A percentile compares a stretch with the other conserved stretches of the same genome.
These are phyloP conservation scores for Pythium coloratum DNA, from an alignment of 352 stramenopile species.

Conservation along the genomic window DNA sequence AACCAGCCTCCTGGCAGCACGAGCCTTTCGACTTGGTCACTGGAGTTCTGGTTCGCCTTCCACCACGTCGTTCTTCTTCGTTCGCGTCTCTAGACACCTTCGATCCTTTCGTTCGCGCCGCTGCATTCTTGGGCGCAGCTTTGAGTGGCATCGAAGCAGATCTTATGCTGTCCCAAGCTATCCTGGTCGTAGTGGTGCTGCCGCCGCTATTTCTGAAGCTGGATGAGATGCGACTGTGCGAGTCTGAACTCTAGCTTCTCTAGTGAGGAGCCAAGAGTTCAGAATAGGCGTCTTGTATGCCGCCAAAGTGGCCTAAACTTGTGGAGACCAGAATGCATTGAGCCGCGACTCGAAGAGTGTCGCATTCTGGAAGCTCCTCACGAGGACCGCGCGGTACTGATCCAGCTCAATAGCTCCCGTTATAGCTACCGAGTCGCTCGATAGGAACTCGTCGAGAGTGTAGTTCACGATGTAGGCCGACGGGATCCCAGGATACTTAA, in stretches of 20 bases:
- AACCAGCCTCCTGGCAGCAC: background rate
- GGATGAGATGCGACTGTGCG: constrained; percentile 8
- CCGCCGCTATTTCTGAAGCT: background rate
- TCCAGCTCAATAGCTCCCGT: constrained; percentile 20
- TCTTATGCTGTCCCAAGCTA: constrained; percentile 1
- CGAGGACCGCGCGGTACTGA: constrained; percentile 14
- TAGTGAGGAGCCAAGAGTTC: background rate
- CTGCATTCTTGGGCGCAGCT: background rate
- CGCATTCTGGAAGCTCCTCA: constrained; percentile 23
- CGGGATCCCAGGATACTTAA: constrained; percentile 18
- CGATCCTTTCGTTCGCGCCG: background rate
- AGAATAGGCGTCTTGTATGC: background rate
- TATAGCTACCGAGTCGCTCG: background rate
- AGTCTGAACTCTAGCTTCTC: background rate
- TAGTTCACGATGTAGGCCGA: constrained; percentile 28
- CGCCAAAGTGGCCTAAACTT: background rate
- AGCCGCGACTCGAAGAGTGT: constrained; percentile 24
- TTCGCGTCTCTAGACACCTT: background rate
- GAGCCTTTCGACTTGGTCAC: background rate
- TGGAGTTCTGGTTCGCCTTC: background rate
- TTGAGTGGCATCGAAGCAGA: background rate
- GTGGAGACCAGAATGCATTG: constrained; percentile 14
- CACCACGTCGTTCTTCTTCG: background rate
- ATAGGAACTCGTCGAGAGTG: constrained; percentile 19
- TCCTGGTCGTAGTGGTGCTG: background rate